A percentile compares a stretch with the other conserved stretches of the same genome.
phyloP scores from a whole-genome alignment of 108 stramenopile genomes.

The Schizochytrium sp. region DNA sequence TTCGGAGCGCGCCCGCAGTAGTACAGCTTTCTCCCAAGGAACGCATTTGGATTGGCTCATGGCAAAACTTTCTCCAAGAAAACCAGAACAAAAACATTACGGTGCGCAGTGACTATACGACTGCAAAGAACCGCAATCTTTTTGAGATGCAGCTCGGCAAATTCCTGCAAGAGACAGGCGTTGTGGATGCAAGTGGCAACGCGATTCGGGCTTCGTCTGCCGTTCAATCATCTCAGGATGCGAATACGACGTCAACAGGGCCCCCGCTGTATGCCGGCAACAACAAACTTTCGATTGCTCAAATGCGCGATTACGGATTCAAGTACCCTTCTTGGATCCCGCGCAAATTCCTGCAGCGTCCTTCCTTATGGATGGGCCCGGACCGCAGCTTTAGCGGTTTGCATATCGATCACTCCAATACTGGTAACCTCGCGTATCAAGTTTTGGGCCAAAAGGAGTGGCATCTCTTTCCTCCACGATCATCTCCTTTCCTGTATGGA shows the following conservation, averaged over 20 bases:
- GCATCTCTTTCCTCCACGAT: neutral
- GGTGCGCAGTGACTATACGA: neutral
- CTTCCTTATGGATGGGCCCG: neutral
- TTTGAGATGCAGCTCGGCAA: neutral
- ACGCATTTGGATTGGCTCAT: neutral
- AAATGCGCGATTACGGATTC: neutral
- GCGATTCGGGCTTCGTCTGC: neutral
- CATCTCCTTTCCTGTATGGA: neutral
- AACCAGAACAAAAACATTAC: neutral
- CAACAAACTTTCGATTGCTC: neutral
- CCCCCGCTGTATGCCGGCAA: neutral
- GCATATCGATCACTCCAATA: neutral
- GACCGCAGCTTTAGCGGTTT: neutral
- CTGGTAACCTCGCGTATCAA: neutral
- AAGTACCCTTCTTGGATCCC: neutral
- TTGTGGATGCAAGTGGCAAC: neutral
- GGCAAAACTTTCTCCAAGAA: neutral
- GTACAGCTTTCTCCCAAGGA: neutral
- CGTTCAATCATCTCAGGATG: no score
- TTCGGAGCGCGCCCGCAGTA: neutral
- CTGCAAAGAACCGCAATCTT: neutral
- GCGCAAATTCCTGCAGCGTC: neutral
- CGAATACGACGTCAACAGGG: no score
- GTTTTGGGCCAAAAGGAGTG: neutral
- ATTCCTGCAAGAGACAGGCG: neutral